These are phyloP conservation scores for Clavispora asparagi DNA, from an alignment of 805 yeast genomes.

Conservation along the genomic window DNA sequence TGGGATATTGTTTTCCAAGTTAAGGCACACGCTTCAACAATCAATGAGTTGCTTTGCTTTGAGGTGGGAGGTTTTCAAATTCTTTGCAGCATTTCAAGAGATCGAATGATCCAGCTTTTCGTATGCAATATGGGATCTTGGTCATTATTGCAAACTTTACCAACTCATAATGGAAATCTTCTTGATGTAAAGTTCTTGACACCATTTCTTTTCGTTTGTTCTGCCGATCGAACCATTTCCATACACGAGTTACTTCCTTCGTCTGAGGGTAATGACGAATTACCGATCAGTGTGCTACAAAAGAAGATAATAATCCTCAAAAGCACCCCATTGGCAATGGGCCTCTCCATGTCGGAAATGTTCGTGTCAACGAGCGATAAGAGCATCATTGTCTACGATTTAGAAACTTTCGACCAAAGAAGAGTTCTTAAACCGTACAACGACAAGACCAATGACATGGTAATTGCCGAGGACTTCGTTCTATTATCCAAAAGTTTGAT, in stretches of 20 bases:
- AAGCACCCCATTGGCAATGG: slow-evolving; percentile 45
- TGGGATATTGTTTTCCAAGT: slow-evolving; percentile 19
- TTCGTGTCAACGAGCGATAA: slow-evolving; percentile 52
- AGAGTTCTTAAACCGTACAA: slow-evolving; percentile 38
- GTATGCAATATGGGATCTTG: slow-evolving; percentile 28
- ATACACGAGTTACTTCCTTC: slow-evolving; percentile 37
- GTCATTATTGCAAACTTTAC: slow-evolving; percentile 56
- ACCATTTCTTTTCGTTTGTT: slow-evolving; percentile 43
- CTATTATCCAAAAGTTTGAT: slow-evolving; percentile 23
- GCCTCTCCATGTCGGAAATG: slow-evolving; percentile 32
- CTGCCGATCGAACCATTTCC: slow-evolving; percentile 58
- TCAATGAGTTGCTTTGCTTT: slow-evolving; percentile 42
- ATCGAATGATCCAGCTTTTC: slow-evolving; percentile 58
- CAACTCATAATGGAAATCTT: slow-evolving; percentile 52
- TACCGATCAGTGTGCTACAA: slow-evolving; percentile 17
- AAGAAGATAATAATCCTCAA: slow-evolving; percentile 49
- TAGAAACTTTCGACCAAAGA: slow-evolving; percentile 27
- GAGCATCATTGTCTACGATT: slow-evolving; percentile 36
- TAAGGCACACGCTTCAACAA: slow-evolving; percentile 48
- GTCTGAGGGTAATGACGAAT: slow-evolving; percentile 5
- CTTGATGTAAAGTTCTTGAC: slow-evolving; percentile 29
- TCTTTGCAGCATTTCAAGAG: slow-evolving; percentile 49
- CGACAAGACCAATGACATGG: slow-evolving; percentile 34
- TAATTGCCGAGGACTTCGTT: slow-evolving; percentile 41
- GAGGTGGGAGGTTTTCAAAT: slow-evolving; percentile 21